These are phyloP conservation scores for Tricholoma sp. DNA, from an alignment of 768 basidiomycete genomes.

Conservation along the genomic window DNA sequence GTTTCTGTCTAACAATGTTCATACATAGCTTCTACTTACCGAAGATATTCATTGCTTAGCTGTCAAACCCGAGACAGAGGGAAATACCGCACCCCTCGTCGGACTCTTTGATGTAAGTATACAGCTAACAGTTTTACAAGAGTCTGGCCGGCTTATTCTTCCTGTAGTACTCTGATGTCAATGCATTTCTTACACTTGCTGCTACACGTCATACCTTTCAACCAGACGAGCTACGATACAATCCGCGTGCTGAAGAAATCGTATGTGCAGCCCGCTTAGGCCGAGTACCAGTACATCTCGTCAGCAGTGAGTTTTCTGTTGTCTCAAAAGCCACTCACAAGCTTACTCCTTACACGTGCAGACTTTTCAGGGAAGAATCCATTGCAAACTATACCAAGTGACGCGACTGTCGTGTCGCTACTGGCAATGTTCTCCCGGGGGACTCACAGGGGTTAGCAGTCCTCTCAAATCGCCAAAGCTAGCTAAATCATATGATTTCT, in stretches of 20 bases:
- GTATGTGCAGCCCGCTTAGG: constrained; percentile 71
- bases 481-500: background rate
- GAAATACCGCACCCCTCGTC: constrained; percentile 26
- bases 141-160: background rate
- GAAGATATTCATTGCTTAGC: constrained; percentile 64
- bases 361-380: constrained; percentile 87
- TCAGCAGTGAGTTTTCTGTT: constrained; percentile 56
- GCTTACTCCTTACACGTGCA: constrained; percentile 21
- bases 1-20: background rate
- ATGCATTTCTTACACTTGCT: constrained; percentile 81
- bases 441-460: constrained; percentile 57
- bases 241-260: constrained; percentile 61
- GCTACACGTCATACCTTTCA: constrained; percentile 70
- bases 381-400: constrained; percentile 54
- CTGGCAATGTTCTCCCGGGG: constrained; percentile 66
- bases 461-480: background rate
- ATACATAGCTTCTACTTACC: constrained; percentile 55
- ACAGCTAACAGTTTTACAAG: background rate
- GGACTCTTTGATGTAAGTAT: constrained; percentile 74
- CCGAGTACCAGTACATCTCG: constrained; percentile 66
- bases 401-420: constrained; percentile 59
- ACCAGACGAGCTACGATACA: constrained; percentile 54
- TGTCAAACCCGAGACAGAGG: constrained; percentile 34
- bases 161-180: constrained; percentile 73
- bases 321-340: background rate